These are phyloP conservation scores for Colletotrichum aenigma DNA, from an alignment of 2,329 filamentous ascomycete species.

Conservation along the genomic window DNA sequence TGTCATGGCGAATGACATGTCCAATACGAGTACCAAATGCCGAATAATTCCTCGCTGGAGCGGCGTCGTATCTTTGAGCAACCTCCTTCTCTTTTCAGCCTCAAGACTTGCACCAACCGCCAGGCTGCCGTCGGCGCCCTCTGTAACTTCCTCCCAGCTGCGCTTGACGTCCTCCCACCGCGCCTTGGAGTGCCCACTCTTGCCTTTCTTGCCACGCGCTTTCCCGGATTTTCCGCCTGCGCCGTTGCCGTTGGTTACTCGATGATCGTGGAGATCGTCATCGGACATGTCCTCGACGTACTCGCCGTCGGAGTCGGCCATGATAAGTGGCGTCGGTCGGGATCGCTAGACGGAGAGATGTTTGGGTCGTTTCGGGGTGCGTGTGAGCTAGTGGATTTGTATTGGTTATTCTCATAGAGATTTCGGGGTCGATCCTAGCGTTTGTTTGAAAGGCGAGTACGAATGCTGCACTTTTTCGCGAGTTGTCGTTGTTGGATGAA, in stretches of 20 bases:
- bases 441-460: background rate
- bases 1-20: constrained; percentile 91
- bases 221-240: background rate
- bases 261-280: constrained; percentile 63
- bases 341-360: background rate
- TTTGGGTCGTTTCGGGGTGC: background rate
- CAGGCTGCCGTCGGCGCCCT: constrained; percentile 80
- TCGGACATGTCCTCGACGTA: constrained; percentile 70
- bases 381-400: background rate
- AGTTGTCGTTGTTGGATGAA: background rate
- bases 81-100: constrained; percentile 78
- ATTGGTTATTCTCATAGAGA: background rate
- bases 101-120: constrained; percentile 78
- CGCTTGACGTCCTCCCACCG: constrained; percentile 72
- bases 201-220: constrained; percentile 28
- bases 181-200: constrained; percentile 48
- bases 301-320: constrained; percentile 78
- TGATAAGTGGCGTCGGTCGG: constrained; percentile 33
- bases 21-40: constrained; percentile 89
- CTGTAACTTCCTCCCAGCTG: constrained; percentile 76
- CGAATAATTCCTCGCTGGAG: constrained; percentile 96
- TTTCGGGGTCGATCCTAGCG: background rate
- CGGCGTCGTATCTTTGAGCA: constrained; percentile 92
- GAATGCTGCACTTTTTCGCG: background rate
- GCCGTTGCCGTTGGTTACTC: constrained; percentile 34